Evolutionary conservation across 345 rosid species (phyloP), one percentile per base, ranked within the genome.

Genomic region (Tarenaya hassleriana): DNA sequence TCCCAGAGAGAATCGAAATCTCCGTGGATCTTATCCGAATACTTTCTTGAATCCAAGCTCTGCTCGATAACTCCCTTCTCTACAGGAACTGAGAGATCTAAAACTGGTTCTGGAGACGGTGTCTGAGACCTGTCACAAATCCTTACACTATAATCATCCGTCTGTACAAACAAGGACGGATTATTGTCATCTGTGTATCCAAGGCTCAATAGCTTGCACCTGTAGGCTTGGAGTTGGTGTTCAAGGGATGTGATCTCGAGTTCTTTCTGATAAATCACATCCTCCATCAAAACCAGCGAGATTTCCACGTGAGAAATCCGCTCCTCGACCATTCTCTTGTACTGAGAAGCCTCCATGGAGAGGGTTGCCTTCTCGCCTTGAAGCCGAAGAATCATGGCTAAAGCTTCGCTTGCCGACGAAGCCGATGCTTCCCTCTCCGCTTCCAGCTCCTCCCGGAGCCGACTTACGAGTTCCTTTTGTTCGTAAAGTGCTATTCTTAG

Each of bases 381-480:
- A 55, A 92, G 60, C n/a, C 88, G 79, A 54, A 87, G 61, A 16
- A 92, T 92, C 96, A 87, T 87, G 0, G 95, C 79, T 42, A 92
- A 39, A 12, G 98, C 88, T 62, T 87, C 98, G 7, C 74, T 84
- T 0, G 89, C 77, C 8, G 96, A 90, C 0, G 79, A 60, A 0
- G 86, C 60, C 0, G 98, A 63, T 27, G 98, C 78, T 63, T 92
- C 98, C 46, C 96, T 72, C 69, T 92, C 98, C 32, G 60, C 83
- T 42, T 75, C 79, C 47, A 92, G 33, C 44, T 92, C 98, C 0
- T 38, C 34, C 42, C 76, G 72, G 7, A 92, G 88, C 66, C 75
- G 69, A 32, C 81, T 92, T 33, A 87, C 69, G 34, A 91, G 81
- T 49, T 76, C 81, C 41, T 84, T 87, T 43, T 86, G 88, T 35